Base-by-base conservation (phyloP, 2,329 filamentous ascomycete species). In the Aureobasidium sp. region DNA sequence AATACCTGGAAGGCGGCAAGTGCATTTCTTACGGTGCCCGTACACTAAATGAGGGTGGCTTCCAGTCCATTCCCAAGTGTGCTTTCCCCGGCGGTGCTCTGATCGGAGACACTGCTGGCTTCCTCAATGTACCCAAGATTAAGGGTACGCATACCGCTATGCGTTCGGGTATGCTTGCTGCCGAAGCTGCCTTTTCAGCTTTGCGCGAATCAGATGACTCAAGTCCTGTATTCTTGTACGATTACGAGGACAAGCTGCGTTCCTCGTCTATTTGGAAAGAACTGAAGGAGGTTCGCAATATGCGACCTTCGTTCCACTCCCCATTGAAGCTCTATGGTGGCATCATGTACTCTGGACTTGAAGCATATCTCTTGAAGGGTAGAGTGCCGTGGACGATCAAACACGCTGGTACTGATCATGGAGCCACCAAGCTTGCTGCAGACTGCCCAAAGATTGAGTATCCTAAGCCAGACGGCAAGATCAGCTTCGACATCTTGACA, bases 111-210 rank as follows among this genome's bases (percentile, higher is more conserved):
- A 95, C 92, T 21, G 94, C 94, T 32, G 94, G 94, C 5, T 96
- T 99, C 72, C 82, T 99, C 75, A 99, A 99, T 71, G 89, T 99
- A 16, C 94, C 94, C 66, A 99, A 99, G 79, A 90, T 99, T 76
- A 99, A 99, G 79, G 94, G 94, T 62, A 97, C 93, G 0, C 94
- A 99, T 76, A 97, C 94, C 52, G 91, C 94, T 57, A 97, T 99
- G 91, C 91, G 92, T 71, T 95, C 90, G 1, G 94, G 93, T 64
- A 97, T 99, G 89, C 81, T 99, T 55, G 94, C 94, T 6, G 94
- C 93, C 44, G 91, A 97, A 76, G 90, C 94, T 34, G 86, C 93
- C 3, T 97, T 86, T 81, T 81, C 82, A 30, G 94, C 94, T 2
- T 79, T 99, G 30, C 77, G 72, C 50, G 66, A 66, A 16, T 78